Evolutionary conservation across 176 grass and related monocot genomes (phyloP).

Genomic region (Rhynchospora pubera): DNA sequence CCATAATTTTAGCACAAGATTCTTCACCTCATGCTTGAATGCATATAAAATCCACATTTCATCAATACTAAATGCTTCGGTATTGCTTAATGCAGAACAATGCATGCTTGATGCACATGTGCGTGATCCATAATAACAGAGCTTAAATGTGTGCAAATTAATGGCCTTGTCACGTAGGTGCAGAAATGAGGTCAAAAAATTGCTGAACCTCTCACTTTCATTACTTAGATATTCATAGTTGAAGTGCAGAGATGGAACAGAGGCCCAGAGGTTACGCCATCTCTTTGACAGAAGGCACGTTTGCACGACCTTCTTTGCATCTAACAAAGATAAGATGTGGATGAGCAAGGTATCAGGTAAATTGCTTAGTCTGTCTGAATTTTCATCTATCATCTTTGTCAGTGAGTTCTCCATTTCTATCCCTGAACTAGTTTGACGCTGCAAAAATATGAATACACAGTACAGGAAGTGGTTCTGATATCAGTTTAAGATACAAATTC

Average conservation of each 20-base stretch:
- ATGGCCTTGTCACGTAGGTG: not conserved
- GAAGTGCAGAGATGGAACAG: not conserved
- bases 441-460: not conserved
- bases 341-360: not conserved
- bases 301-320: not conserved
- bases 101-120: too few relatives aligned
- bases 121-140: not conserved
- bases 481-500: not conserved
- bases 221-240: not conserved
- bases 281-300: conserved; percentile 8
- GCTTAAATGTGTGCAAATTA: not conserved
- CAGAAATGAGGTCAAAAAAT: not conserved
- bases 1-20: not conserved
- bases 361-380: not conserved
- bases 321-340: not conserved
- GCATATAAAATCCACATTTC: not conserved
- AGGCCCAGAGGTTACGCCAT: not conserved
- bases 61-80: not conserved
- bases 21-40: not conserved
- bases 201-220: not conserved
- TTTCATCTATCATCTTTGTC: not conserved
- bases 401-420: not conserved
- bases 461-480: not conserved
- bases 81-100: not conserved
- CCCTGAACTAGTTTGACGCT: not conserved